phyloP scores from a whole-genome alignment of 2,329 filamentous ascomycete species.

The Colletotrichum chrysophilum region DNA sequence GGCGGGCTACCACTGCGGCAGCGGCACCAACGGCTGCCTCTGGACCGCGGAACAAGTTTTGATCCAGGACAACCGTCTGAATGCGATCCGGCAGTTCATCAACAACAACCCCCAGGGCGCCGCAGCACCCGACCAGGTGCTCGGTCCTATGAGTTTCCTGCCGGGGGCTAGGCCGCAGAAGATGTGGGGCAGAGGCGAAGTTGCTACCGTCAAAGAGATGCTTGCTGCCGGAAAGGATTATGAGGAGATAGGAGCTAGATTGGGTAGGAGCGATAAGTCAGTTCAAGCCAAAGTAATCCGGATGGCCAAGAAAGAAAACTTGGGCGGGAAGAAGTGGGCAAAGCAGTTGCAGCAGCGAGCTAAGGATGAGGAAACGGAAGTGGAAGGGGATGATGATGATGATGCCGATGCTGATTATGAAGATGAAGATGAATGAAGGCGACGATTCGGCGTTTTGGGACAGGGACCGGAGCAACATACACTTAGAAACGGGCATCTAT shows the following conservation, averaged over 20 bases:
- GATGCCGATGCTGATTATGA: not conserved
- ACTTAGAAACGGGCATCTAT: not conserved
- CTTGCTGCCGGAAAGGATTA: not conserved
- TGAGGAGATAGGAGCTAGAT: not conserved
- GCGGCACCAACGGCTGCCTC: not conserved
- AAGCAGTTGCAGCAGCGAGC: not conserved
- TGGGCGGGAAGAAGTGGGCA: not conserved
- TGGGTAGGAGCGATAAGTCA: not conserved
- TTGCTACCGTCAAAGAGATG: not conserved
- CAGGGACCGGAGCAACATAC: accelerated
- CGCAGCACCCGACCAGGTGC: not conserved
- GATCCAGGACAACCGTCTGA: not conserved
- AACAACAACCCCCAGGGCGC: not conserved
- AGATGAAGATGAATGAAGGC: not conserved
- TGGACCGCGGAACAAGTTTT: not conserved
- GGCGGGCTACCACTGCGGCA: not conserved
- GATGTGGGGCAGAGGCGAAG: not conserved
- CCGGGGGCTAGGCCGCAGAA: not conserved
- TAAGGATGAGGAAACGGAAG: not conserved
- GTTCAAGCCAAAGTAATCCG: not conserved
- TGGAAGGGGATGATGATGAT: not conserved
- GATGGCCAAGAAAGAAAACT: not conserved
- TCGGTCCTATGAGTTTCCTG: not conserved
- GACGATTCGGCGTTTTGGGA: not conserved
- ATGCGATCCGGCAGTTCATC: not conserved